phyloP scores from a whole-genome alignment of 148 eudicot genomes.

The Cornus controversa region DNA sequence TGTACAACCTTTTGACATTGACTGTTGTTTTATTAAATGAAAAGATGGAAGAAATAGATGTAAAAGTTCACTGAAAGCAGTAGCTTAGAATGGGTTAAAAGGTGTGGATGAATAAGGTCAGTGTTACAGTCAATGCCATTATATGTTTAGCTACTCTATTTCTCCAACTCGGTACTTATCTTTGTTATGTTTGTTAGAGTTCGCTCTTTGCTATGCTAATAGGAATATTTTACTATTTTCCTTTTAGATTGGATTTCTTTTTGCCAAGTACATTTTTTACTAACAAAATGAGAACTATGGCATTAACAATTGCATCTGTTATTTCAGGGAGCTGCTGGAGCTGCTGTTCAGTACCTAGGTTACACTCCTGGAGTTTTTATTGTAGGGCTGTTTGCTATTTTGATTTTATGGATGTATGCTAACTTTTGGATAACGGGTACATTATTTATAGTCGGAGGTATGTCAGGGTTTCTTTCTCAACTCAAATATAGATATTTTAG shows the following conservation, averaged over 20 bases:
- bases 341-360: conserved; percentile 87
- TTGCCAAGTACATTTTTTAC: background rate
- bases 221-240: background rate
- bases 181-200: background rate
- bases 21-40: background rate
- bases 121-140: background rate
- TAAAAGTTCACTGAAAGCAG: background rate
- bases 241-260: background rate
- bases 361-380: conserved; percentile 96
- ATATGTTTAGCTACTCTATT: background rate
- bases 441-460: conserved; percentile 95
- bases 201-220: background rate
- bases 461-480: conserved; percentile 20
- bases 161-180: background rate
- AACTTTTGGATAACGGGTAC: conserved; percentile 95
- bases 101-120: background rate
- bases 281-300: conserved; percentile 1
- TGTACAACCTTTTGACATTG: background rate
- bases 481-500: background rate
- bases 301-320: conserved; percentile 26
- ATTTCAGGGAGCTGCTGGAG: conserved; percentile 91
- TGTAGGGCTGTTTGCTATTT: conserved; percentile 87
- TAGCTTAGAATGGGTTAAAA: background rate
- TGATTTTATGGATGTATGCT: conserved; percentile 95
- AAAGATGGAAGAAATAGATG: background rate